Evolutionary conservation across 1,139 yeast species (phyloP).

Genomic region (Pichia sp.): DNA sequence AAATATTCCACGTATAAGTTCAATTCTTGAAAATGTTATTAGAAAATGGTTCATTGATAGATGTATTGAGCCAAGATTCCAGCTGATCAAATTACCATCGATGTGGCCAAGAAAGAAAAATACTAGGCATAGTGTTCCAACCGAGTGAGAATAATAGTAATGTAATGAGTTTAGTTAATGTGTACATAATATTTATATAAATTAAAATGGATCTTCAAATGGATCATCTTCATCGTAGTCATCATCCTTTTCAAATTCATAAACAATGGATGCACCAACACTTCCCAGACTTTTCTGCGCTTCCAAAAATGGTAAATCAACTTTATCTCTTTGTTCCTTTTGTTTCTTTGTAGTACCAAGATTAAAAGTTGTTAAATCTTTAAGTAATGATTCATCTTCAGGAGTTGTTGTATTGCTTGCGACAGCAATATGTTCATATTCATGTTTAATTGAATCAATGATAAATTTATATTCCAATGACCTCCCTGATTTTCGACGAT

Average conservation of each 20-base stretch:
- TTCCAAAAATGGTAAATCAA: conserved; percentile 80
- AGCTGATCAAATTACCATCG: conserved; percentile 75
- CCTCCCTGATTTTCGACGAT: conserved; percentile 81
- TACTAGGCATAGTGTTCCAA: conserved; percentile 37
- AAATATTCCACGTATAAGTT: conserved; percentile 87
- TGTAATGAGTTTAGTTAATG: neutral
- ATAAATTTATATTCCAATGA: conserved; percentile 51
- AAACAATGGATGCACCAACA: conserved; percentile 84
- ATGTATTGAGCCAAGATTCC: conserved; percentile 90
- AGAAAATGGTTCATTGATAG: conserved; percentile 88
- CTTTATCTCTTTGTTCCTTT: conserved; percentile 70
- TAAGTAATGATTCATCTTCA: conserved; percentile 42
- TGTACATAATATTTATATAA: neutral
- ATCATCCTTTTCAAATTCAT: conserved; percentile 68
- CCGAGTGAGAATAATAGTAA: conserved; percentile 1
- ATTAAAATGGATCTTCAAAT: conserved; percentile 74
- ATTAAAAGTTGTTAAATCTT: conserved; percentile 81
- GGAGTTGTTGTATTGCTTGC: conserved; percentile 31
- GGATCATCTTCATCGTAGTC: conserved; percentile 98
- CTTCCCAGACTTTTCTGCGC: conserved; percentile 72
- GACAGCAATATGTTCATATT: conserved; percentile 30
- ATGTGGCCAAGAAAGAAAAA: conserved; percentile 86
- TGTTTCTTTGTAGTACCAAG: conserved; percentile 70
- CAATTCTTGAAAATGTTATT: conserved; percentile 72
- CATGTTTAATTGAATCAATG: conserved; percentile 49